Percentiles rank a stretch among this genome's conserved stretches.
Evolutionary conservation across 306 rosid genomes (phyloP).

Genomic region (Inga laurina): DNA sequence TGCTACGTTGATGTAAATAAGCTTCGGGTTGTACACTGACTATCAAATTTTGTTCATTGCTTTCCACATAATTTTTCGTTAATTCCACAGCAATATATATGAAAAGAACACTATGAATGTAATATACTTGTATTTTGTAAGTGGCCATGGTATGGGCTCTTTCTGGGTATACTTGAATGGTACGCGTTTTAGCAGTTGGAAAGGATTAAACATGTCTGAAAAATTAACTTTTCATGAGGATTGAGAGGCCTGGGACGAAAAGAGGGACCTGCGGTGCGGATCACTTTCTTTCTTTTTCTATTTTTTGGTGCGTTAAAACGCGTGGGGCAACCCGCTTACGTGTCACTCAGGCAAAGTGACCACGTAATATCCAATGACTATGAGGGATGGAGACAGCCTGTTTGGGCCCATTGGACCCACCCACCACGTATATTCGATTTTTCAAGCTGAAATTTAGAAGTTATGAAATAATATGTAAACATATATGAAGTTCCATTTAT

Average conservation of each 20-base stretch:
- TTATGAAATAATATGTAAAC: no score
- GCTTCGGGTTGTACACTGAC: not conserved
- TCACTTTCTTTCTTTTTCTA: no score
- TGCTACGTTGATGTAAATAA: not conserved
- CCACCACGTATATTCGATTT: not conserved
- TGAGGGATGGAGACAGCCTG: no score
- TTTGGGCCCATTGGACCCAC: no score
- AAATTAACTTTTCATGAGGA: not conserved
- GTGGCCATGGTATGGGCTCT: not conserved
- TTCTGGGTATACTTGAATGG: not conserved
- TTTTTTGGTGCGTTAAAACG: not conserved
- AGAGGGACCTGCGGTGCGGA: not conserved
- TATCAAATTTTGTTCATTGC: not conserved
- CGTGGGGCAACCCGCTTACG: not conserved
- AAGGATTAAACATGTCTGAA: not conserved
- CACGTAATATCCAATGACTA: not conserved
- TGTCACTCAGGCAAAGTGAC: not conserved
- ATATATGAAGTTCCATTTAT: no score
- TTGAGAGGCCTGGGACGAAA: not conserved
- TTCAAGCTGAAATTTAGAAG: no score
- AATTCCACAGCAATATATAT: not conserved
- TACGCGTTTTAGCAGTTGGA: not conserved
- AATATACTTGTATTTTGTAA: not conserved
- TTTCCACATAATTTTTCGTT: not conserved
- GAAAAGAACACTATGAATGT: not conserved